Conservation (phyloP, 352 stramenopile species). For the Globisporangium heterothallicum region DNA sequence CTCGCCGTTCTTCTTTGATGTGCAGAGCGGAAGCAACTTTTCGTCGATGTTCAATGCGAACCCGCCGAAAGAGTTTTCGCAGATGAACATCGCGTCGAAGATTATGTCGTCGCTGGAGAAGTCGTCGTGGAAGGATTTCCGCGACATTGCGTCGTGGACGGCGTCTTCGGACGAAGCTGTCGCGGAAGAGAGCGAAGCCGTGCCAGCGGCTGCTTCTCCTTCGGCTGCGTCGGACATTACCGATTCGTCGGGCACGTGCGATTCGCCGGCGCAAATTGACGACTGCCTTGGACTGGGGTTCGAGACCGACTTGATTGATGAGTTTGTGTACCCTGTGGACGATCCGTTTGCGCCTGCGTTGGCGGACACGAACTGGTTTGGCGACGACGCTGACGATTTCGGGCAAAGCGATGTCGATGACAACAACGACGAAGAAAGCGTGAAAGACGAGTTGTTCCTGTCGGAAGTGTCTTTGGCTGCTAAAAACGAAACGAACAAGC, state of each 20-base stretch:
- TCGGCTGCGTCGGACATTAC: constrained; percentile 72
- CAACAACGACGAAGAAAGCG: constrained; percentile 26
- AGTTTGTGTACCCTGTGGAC: constrained; percentile 81
- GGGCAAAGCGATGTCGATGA: constrained; percentile 53
- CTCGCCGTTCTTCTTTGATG: constrained; percentile 60
- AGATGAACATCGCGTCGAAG: constrained; percentile 83
- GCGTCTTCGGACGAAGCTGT: constrained; percentile 22
- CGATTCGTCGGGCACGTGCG: constrained; percentile 50
- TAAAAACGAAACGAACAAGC: not conserved
- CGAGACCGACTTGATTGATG: constrained; percentile 67
- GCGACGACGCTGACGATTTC: constrained; percentile 46
- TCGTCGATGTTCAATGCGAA: constrained; percentile 78
- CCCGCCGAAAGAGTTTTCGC: constrained; percentile 69
- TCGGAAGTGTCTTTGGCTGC: constrained; percentile 17
- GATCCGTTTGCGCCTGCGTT: constrained; percentile 58
- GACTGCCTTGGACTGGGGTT: constrained; percentile 40
- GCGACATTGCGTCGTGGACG: constrained; percentile 73
- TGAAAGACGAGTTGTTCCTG: constrained; percentile 11
- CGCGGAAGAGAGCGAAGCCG: constrained; percentile 22
- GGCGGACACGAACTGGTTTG: constrained; percentile 65
- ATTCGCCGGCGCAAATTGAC: constrained; percentile 41
- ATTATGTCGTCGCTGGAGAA: constrained; percentile 85
- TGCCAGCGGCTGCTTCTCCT: constrained; percentile 33
- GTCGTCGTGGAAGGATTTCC: constrained; percentile 86
- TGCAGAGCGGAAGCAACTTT: constrained; percentile 71